Evolutionary conservation across 2,329 filamentous ascomycete species (phyloP), one percentile per base, ranked within the genome.

Genomic region (Pseudogymnoascus sp.): DNA sequence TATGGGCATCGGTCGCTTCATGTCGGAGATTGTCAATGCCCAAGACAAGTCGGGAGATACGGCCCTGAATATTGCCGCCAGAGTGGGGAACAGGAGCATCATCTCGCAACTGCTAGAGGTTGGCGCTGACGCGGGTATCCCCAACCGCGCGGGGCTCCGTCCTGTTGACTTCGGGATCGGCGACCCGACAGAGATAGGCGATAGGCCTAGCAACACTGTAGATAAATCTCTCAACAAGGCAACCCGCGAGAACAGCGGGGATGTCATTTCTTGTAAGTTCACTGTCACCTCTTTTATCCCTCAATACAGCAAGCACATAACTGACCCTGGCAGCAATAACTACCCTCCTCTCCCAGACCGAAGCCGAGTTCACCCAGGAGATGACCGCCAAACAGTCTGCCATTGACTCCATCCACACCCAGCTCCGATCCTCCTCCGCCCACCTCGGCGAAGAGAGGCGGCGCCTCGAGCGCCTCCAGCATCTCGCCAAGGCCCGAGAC

Each of bases 91-190:
- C 71, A 82, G 88, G 60, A 95, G 90, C 67, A 96, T 99, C 67
- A 95, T 97, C 61, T 92, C 91, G n/a, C 94, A 99, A 71, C 78
- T 99, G 30, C 79, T 97, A 9, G 94, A 99, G 73, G 92, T 99
- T 41, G 91, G 92, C 60, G 94, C 94, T 1, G 91, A 97, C 71
- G 88, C 91, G n/a, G 84, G 87, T 59, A 92, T 97, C 68, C 82
- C 90, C 5, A 99, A 99, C 68, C 85, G 91, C 56, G 92, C 92
- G 45, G 92, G 92, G 18, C 79, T 97, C 10, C 82, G 90, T 37
- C 92, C 94, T 0, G 79, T 91, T n/a, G 94, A 97, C 71, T 99
- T 99, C 75, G 92, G 92, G 7, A 90, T 97, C 26, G 90, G 90
- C 4, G 83, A 83, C 8, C 66, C 64, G 33, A 61, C 63, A 7